Evolutionary conservation across 78 protist species (phyloP), one percentile per base, ranked within the genome.

Genomic region (Dictyostelium firmibasis): DNA sequence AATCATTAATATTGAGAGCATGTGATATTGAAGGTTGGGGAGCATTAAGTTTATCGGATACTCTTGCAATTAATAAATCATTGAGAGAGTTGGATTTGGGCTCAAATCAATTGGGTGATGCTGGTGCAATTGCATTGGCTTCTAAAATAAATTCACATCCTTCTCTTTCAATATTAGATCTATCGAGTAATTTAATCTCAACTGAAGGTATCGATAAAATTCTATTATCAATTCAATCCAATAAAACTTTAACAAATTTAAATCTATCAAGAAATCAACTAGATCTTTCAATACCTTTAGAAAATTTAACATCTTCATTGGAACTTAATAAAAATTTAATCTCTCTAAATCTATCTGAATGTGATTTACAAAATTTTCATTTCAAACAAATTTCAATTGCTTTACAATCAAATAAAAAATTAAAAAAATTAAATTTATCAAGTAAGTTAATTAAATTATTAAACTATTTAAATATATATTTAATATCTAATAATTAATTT

Each of bases 21-120:
- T 85, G 92, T 50, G 35, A 85, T 74, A 53, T 85, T 4, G 92
- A 85, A 36, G 92, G 92, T 35, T 85, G 92, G 92, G 92, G 92
- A 0, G 92, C 92, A 74, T n/a, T 74, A 0, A 85, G 92, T 75
- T 14, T 85, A 6, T 38, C 83, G 2, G 92, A 85, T 35, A 74
- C 82, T 4, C 23, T 85, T 14, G 50, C 25, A 31, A 29, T 74
- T 16, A 85, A 85, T 31, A n/a, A 75, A 31, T 47, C 92, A 9
- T 35, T 85, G 9, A 74, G 20, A 25, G 29, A 43, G 6, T 41
- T 85, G 60, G 83, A 85, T 85, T 18, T 85, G 2, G 25, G 74
- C 18, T 62, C 76, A 4, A 85, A 85, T 53, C 33, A 64, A 35
- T 74, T 85, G 50, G 69, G 72, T 53, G 70, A 47, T 33, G 16